Evolutionary conservation across 352 stramenopile genomes (phyloP).

Genomic region (Phytophthora pseudosyringae): DNA sequence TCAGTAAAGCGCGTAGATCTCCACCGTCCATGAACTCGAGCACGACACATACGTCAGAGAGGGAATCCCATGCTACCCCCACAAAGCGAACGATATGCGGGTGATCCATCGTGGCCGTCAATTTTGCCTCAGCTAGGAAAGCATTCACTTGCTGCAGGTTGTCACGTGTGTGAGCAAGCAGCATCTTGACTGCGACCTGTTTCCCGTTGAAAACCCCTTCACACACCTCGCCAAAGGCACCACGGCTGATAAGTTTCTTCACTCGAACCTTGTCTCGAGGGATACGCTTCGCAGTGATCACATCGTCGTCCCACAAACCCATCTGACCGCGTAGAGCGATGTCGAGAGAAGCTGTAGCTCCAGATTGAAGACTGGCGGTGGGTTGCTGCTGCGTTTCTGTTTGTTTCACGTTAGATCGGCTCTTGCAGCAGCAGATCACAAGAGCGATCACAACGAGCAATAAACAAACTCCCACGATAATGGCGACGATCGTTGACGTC

Average conservation of each 20-base stretch:
- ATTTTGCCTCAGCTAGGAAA: constrained; percentile 47
- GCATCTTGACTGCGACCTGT: constrained; percentile 49
- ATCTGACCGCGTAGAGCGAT: constrained; percentile 17
- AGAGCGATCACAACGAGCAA: constrained; percentile 12
- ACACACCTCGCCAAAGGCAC: constrained; percentile 54
- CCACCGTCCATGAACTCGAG: constrained; percentile 60
- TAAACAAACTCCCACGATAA: constrained; percentile 16
- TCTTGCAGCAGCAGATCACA: constrained; percentile 25
- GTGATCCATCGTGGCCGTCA: constrained; percentile 45
- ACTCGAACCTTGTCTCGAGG: constrained; percentile 39
- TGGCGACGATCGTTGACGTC: constrained; percentile 11
- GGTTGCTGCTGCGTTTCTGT: constrained; percentile 22
- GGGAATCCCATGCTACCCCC: constrained; percentile 51
- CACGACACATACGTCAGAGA: constrained; percentile 49
- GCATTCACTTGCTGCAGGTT: constrained; percentile 40
- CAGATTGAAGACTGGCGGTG: constrained; percentile 26
- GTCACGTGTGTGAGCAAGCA: constrained; percentile 40
- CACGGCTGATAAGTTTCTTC: constrained; percentile 39
- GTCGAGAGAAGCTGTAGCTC: constrained; percentile 27
- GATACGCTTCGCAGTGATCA: constrained; percentile 45
- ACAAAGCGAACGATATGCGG: constrained; percentile 45
- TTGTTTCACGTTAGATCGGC: constrained; percentile 9
- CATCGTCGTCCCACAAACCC: constrained; percentile 43
- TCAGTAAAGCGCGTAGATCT: constrained; percentile 43
- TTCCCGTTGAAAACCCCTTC: constrained; percentile 40